Base-by-base conservation (phyloP, 179 eudicot species). In the Beta corolliflora region DNA sequence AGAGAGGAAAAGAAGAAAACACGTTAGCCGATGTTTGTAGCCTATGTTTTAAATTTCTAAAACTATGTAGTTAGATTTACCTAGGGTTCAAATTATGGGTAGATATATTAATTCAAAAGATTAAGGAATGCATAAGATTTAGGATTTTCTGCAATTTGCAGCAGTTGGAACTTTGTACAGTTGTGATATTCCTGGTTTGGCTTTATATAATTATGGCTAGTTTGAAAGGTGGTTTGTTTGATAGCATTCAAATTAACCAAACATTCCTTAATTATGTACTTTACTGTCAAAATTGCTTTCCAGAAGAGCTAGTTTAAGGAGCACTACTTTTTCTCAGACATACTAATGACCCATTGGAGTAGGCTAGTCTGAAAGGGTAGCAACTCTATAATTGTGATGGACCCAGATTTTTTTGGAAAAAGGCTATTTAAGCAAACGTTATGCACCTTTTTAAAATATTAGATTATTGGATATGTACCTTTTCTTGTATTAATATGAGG, bases 131-230 rank as follows among this genome's bases (percentile, higher is more conserved):
- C 81, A 77, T 60, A 77, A 72, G 70, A 63, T 71, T 18, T 81
- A 77, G 84, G 54, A 54, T 23, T 72, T 79, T 50, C n/a, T 80
- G 77, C 81, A 76, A 72, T 55, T 76, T 80, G 83, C 80, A 80
- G 81, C 81, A 73, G 83, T 55, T 84, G 69, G 80, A 77, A 56
- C 29, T 41, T 73, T 84, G 86, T 81, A 84, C 84, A 84, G 84
- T 84, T 65, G 61, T 80, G 83, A 76, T 80, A 80, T 76, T 75
- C 81, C 74, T 77, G 58, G 83, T 66, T 77, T 83, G 77, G 67
- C 53, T 77, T 71, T 52, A 60, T 70, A 59, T 76, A 55, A 80
- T 80, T 76, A 76, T 48, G 48, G 70, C 74, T 79, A 44, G 44
- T 77, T 70, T 61, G 67, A 73, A 25, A 50, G 78, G 25, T 71